phyloP scores from a whole-genome alignment of 495 filamentous ascomycete genomes.

The Geoglossum glabrum region DNA sequence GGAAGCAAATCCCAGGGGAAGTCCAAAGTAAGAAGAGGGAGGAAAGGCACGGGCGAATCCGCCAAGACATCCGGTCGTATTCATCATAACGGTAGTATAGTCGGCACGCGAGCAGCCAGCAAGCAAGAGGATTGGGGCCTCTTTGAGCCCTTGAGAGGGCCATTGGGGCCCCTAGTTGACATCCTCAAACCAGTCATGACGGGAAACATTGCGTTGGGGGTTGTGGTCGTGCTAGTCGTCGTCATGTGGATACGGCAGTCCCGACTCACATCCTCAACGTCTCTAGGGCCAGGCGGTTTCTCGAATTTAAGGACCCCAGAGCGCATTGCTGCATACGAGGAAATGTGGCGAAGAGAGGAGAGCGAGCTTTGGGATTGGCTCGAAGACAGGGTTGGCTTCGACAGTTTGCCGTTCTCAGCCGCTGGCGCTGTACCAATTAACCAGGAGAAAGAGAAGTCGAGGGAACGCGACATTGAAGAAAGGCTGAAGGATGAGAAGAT shows the following conservation, averaged over 20 bases:
- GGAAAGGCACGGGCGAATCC: constrained; percentile 20
- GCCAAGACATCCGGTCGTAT: constrained; percentile 22
- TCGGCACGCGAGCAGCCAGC: constrained; percentile 8
- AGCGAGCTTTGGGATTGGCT: constrained; percentile 91
- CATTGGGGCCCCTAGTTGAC: constrained; percentile 50
- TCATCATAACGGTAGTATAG: constrained; percentile 24
- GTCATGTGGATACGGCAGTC: constrained; percentile 34
- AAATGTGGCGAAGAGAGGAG: constrained; percentile 82
- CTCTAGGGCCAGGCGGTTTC: constrained; percentile 17
- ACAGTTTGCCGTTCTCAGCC: constrained; percentile 25
- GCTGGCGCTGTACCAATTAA: background rate
- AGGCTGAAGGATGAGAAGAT: constrained; percentile 50
- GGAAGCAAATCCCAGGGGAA: constrained; percentile 23
- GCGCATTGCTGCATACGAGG: constrained; percentile 68
- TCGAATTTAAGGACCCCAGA: constrained; percentile 30
- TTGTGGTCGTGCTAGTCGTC: constrained; percentile 35
- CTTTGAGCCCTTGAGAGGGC: constrained; percentile 51
- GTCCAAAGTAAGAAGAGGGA: constrained; percentile 29
- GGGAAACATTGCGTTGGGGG: constrained; percentile 35
- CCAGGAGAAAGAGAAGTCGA: constrained; percentile 8
- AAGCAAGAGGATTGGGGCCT: constrained; percentile 46
- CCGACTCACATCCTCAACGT: constrained; percentile 29
- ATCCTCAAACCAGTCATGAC: constrained; percentile 50
- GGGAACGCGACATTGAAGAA: constrained; percentile 16
- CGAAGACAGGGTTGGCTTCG: constrained; percentile 66